Evolutionary conservation across 2,329 filamentous ascomycete genomes (phyloP), one percentile per base, ranked within the genome.

Genomic region (Aspergillus sergii): DNA sequence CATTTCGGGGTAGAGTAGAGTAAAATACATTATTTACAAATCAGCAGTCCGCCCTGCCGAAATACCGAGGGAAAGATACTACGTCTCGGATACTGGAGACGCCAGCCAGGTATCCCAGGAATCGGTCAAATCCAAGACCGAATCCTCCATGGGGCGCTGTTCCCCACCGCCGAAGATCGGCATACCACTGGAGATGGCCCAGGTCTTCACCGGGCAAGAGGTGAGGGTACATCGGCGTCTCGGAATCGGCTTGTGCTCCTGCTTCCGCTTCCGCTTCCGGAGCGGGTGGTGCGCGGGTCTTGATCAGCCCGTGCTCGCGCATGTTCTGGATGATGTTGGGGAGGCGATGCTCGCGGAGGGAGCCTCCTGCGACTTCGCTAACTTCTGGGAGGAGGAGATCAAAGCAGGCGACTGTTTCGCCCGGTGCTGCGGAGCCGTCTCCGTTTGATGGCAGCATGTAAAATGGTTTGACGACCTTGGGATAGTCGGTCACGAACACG

Each of bases 401-500:
- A 75, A 97, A 97, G 79, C 93, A 96, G 64, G 93, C 92, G 14
- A 93, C 93, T 5, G 93, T 96, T 56, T 77, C 72, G 39, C 69
- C 64, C 14, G 68, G 54, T 1, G 48, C 58, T 8, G 59, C 71
- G 57, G 59, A 57, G 21, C 64, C 59, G 8, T 61, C 45, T 21
- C 57, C 50, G 23, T 70, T 62, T 1, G 86, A 86, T 19, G 88
- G 86, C 2, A 86, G 78, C 91, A 93, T 94, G 78, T 94, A 99
- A 79, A 98, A 99, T 12, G 94, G 92, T 80, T 99, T 99, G 76
- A 95, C 88, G 55, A 84, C 82, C 68, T 87, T 87, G n/a, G 95
- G 95, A 75, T 97, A 99, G 76, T 97, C 85, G 16, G 94, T 98
- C 67, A 99, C 89, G 75, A 98, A 98, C 51, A 98, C 84, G 9